Base-by-base conservation (phyloP, 2,329 filamentous ascomycete genomes). In the Epichloe sibirici region DNA sequence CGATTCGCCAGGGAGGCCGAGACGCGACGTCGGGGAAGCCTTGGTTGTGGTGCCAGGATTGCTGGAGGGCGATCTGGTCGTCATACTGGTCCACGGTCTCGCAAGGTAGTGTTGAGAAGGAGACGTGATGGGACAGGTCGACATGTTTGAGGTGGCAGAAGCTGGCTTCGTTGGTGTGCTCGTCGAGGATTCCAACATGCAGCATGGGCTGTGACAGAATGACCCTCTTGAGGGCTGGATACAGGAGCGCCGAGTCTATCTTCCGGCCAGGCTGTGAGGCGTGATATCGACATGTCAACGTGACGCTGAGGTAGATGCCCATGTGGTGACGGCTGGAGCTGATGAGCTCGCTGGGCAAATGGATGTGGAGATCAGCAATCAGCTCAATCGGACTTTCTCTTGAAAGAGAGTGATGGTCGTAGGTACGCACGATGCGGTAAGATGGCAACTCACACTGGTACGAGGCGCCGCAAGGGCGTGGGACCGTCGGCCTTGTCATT, bases 1-100 rank as follows among this genome's bases (percentile, higher is more conserved):
- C 62, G 12, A 77, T 52, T 42, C 69, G 72, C 78, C 77, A 81
- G 0, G 73, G 72, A 0, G 77, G 70, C 0, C 62, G 65, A 1
- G 56, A 61, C 3, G 63, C 66, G 2, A 74, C 55, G 12, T 75
- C 63, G 2, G 63, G 59, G 66, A 71, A 81, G 2, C 64, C 54
- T 38, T 63, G 64, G 40, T 71, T 66, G 46, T 76, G 73, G 35
- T 69, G 63, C 57, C 60, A 58, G 46, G 69, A 69, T 1, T 75
- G 63, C 1, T 69, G 57, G 7, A 55, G 49, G 4, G 69, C 59
- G 11, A 72, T 51, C 2, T 57, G 51, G 2, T 54, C 53, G 28
- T 74, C 68, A 39, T 65, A 66, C 17, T 63, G 61, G 2, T 57
- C 56, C 5, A 45, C 56, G 5, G 55, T 53, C 0, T 56, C 44